Conservation (phyloP, 2,329 filamentous ascomycete species). For the Aspergillus fructus region DNA sequence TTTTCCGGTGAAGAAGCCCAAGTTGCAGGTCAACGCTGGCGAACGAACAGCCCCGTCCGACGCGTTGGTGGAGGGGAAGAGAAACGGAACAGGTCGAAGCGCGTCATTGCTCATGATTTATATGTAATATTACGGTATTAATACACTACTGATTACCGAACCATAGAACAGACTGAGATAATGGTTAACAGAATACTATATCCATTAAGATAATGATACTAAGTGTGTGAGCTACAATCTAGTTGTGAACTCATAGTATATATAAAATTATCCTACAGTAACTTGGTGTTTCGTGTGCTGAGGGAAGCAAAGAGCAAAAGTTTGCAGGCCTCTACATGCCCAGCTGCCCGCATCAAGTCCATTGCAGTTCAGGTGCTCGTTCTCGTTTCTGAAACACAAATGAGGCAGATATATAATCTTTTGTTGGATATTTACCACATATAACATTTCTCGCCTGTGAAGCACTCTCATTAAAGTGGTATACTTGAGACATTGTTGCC, state of each 20-base stretch:
- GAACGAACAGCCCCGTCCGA: neutral
- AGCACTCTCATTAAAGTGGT: slow-evolving; percentile 16
- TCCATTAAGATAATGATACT: neutral
- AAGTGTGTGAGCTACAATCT: no score
- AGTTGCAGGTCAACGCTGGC: neutral
- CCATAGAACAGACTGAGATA: neutral
- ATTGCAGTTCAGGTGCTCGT: neutral
- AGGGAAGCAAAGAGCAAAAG: neutral
- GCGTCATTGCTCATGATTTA: neutral
- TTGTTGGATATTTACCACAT: neutral
- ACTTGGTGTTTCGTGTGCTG: neutral
- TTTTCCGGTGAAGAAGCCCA: neutral
- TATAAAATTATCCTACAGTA: neutral
- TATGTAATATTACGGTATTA: slow-evolving; percentile 1
- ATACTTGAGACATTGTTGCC: slow-evolving; percentile 62
- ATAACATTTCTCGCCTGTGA: neutral
- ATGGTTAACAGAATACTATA: neutral
- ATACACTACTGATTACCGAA: neutral
- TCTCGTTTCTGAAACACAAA: neutral
- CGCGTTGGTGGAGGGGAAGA: neutral
- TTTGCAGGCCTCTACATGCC: neutral
- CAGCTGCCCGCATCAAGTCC: neutral
- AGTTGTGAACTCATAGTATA: neutral
- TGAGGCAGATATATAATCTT: neutral
- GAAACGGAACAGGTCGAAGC: neutral